phyloP scores from a whole-genome alignment of 371 early-diverging fungal genomes.

The Batrachochytrium dendrobatidis region DNA sequence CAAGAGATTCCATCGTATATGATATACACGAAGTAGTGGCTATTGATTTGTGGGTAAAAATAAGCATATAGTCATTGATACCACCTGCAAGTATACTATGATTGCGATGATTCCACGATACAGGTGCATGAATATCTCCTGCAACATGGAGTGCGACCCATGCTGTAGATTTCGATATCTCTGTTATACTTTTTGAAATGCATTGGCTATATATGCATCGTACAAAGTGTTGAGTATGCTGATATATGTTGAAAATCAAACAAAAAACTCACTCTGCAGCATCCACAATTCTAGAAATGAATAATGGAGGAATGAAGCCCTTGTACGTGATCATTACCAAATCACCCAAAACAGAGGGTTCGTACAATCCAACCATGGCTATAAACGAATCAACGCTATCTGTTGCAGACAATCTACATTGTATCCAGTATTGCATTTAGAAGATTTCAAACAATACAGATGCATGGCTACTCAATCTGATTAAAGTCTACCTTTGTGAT shows the following conservation, averaged over 20 bases:
- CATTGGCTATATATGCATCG: too few species aligned
- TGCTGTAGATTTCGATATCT: too few species aligned
- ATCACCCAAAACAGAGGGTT: not conserved
- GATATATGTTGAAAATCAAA: too few species aligned
- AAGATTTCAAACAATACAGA: too few species aligned
- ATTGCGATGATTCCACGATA: not conserved
- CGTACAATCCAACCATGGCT: not conserved
- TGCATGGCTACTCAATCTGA: too few species aligned
- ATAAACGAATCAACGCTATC: not conserved
- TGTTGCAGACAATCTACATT: not conserved
- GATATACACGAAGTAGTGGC: not conserved
- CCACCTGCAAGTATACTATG: not conserved
- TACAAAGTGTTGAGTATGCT: too few species aligned
- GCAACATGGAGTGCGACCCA: too few species aligned
- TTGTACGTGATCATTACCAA: not conserved
- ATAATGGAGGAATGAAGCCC: slow-evolving; percentile 2
- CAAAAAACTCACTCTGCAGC: too few species aligned
- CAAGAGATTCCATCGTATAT: not conserved
- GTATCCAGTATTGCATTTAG: too few species aligned
- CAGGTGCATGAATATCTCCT: too few species aligned
- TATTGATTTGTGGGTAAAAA: not conserved
- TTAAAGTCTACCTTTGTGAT: not conserved
- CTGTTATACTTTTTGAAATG: too few species aligned
- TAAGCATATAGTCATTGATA: not conserved
- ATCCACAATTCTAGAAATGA: not conserved